Conservation (phyloP, 768 basidiomycete genomes). For the Kwoniella sp. region DNA sequence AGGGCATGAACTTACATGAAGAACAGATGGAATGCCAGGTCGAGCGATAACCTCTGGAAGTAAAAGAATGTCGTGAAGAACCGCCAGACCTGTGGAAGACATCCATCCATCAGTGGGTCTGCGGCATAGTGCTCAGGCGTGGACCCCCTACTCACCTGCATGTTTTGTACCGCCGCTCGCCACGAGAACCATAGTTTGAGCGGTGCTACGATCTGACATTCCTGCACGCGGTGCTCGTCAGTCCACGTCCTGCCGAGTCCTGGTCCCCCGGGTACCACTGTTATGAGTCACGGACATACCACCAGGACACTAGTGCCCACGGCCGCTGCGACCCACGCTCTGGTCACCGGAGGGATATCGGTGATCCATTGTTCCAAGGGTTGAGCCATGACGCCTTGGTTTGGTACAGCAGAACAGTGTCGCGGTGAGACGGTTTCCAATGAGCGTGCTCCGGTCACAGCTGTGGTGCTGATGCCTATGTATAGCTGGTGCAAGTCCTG, state of each 20-base stretch:
- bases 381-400: no score
- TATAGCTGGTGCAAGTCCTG: no score
- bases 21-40: constrained; percentile 95
- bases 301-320: constrained; percentile 79
- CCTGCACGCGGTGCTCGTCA: constrained; percentile 54
- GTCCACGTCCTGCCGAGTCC: background rate
- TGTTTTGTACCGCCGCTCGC: constrained; percentile 74
- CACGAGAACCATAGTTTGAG: constrained; percentile 90
- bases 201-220: constrained; percentile 86
- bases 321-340: constrained; percentile 75
- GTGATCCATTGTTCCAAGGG: constrained; percentile 81
- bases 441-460: no score
- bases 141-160: constrained; percentile 58
- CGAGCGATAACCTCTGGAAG: constrained; percentile 86
- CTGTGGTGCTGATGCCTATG: no score
- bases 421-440: no score
- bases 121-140: constrained; percentile 1
- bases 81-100: constrained; percentile 69
- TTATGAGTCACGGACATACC: constrained; percentile 59
- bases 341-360: constrained; percentile 86
- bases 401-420: no score
- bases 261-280: background rate
- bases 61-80: constrained; percentile 88
- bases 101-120: no score
- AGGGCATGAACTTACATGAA: constrained; percentile 75